phyloP scores from a whole-genome alignment of 768 basidiomycete species.

The Gyrodon lividus region DNA sequence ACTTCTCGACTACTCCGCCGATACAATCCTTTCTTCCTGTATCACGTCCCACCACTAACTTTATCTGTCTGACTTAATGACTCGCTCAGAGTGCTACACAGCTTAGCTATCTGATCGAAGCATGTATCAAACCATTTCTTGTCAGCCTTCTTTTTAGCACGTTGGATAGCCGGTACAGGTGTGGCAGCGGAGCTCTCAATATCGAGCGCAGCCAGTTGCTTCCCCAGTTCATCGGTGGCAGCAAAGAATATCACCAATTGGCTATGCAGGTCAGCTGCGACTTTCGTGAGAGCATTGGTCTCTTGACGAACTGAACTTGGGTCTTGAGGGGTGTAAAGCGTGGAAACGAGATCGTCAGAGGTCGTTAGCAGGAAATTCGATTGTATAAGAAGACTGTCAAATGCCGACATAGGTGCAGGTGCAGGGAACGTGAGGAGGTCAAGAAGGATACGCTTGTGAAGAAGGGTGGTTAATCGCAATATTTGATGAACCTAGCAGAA shows the following conservation, averaged over 20 bases:
- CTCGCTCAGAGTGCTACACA: conserved; percentile 30
- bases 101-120: conserved; percentile 58
- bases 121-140: conserved; percentile 66
- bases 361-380: conserved; percentile 54
- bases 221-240: conserved; percentile 20
- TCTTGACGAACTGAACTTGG: conserved; percentile 39
- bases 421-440: conserved; percentile 44
- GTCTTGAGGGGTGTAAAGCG: conserved; percentile 66
- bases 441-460: conserved; percentile 60
- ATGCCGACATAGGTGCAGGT: conserved; percentile 24
- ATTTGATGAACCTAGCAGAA: conserved; percentile 52
- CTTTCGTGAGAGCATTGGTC: conserved; percentile 36
- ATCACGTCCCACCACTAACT: background rate
- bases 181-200: conserved; percentile 6
- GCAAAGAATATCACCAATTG: conserved; percentile 27
- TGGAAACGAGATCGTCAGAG: conserved; percentile 66
- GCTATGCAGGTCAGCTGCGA: conserved; percentile 38
- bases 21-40: background rate
- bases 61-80: conserved; percentile 20
- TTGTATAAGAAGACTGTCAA: conserved; percentile 51
- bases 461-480: conserved; percentile 54
- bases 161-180: background rate
- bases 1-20: background rate
- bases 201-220: conserved; percentile 23
- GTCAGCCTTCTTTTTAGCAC: conserved; percentile 34